These are phyloP conservation scores for Leccinum boreale DNA, from an alignment of 768 basidiomycete species.

Conservation along the genomic window DNA sequence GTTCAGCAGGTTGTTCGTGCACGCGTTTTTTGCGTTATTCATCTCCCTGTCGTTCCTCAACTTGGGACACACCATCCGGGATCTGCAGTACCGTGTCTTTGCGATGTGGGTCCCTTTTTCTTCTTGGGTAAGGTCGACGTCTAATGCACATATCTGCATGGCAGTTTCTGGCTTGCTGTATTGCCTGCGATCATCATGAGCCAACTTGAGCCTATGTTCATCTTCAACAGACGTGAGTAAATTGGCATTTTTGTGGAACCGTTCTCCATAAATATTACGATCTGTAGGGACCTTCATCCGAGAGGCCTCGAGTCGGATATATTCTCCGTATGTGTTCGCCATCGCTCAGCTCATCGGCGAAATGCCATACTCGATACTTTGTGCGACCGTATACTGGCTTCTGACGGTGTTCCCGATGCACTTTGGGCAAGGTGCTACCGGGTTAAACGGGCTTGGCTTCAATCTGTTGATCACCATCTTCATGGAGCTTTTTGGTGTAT, in stretches of 20 bases:
- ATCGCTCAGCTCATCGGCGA: slow-evolving; percentile 80
- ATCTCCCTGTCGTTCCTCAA: slow-evolving; percentile 79
- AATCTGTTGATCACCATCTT: slow-evolving; percentile 67
- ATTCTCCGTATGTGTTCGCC: slow-evolving; percentile 82
- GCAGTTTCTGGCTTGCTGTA: slow-evolving; percentile 63
- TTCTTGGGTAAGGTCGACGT: background rate
- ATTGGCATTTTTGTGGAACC: slow-evolving; percentile 22
- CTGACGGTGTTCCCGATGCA: slow-evolving; percentile 71
- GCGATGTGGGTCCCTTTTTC: slow-evolving; percentile 49
- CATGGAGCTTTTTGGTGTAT: slow-evolving; percentile 70
- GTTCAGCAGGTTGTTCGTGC: slow-evolving; percentile 77
- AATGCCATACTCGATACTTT: slow-evolving; percentile 71
- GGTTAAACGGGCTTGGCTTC: slow-evolving; percentile 65
- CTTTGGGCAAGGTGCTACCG: slow-evolving; percentile 60
- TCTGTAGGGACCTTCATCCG: slow-evolving; percentile 37
- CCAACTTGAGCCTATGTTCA: slow-evolving; percentile 73
- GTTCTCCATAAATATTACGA: background rate
- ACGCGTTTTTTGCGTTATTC: slow-evolving; percentile 65
- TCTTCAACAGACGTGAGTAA: slow-evolving; percentile 54
- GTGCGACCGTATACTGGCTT: slow-evolving; percentile 72
- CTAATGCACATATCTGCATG: background rate
- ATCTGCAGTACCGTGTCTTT: slow-evolving; percentile 79
- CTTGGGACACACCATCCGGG: slow-evolving; percentile 58
- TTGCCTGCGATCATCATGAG: slow-evolving; percentile 75
- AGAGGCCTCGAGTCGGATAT: slow-evolving; percentile 82